These are phyloP conservation scores for Amoebophrya sp. DNA, from an alignment of 169 alveolate species.

Conservation along the genomic window DNA sequence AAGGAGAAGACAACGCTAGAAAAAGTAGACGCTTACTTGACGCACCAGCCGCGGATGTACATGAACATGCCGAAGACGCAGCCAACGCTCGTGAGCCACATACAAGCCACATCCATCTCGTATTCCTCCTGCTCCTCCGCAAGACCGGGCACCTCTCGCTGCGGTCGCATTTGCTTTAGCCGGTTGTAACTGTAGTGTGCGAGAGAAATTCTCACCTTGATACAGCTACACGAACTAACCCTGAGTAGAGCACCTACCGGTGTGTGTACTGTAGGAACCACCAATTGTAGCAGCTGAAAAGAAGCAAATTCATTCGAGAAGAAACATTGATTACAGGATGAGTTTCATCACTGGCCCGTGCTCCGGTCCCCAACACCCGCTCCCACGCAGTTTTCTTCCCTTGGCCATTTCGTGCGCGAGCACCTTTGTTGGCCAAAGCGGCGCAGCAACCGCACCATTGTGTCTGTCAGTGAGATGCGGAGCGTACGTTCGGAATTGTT, in stretches of 20 bases:
- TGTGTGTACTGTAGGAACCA: not conserved
- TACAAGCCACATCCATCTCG: conserved; percentile 2
- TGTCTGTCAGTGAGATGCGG: not conserved
- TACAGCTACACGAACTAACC: not conserved
- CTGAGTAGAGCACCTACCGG: not conserved
- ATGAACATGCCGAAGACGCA: not conserved
- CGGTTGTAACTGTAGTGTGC: not conserved
- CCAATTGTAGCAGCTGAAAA: no score
- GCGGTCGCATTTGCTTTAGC: not conserved
- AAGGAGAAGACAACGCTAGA: no score
- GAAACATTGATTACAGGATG: not conserved
- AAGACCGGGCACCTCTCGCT: not conserved
- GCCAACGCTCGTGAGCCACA: not conserved
- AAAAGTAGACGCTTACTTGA: not conserved
- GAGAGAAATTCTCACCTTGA: not conserved
- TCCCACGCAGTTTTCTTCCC: not conserved
- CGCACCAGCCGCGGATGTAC: conserved; percentile 4
- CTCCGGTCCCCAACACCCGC: not conserved
- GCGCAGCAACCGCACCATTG: not conserved
- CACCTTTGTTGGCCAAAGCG: not conserved
- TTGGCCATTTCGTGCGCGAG: not conserved
- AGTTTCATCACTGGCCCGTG: not conserved
- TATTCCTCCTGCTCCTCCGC: not conserved
- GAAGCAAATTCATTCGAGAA: no score
- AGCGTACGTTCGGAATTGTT: not conserved